Evolutionary conservation across 257 asterid species (phyloP), one percentile per base, ranked within the genome.

Genomic region (Pogostemon cablin): DNA sequence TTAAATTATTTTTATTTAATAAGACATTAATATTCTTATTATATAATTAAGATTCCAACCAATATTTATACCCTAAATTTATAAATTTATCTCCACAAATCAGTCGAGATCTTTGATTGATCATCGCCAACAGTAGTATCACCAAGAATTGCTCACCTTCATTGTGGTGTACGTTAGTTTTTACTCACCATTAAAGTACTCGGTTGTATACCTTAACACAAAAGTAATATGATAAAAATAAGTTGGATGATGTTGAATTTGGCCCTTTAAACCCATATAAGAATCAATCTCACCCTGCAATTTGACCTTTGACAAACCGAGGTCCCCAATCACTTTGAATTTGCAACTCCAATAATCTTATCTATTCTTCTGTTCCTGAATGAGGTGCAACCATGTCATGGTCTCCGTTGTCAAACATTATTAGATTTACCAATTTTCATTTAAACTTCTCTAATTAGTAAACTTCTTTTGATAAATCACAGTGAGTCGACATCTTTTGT

Each of bases 281-380:
- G 52, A 47, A 47, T 5, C 9, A 47, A 47, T 9, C 52, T 47
- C 34, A 66, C 71, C 71, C 60, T 66, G 71, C 71, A 66, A 49
- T 2, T 49, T 66, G 71, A 2, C 61, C 60, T 37, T 66, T 37
- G 3, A 49, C 71, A 5, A 66, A 37, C 71, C 71, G 49, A 35
- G 71, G 71, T n/a, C 71, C 49, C 71, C 61, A 66, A 48, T 37
- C 32, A 66, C 61, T 47, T 46, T 5, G 9, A 6, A 17, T 20
- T 6, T 17, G 39, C 25, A 65, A 2, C 5, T 65, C 34, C 44
- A 62, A 62, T 9, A 53, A 62, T 20, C 12, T 42, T 20, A 62
- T 62, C 68, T 53, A 62, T 62, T 17, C 17, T 62, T 62, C 68
- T 3, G 68, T 62, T 2, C 4, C 3, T 3, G 60, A 15, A 17